Evolutionary conservation across 257 asterid species (phyloP), one percentile per base, ranked within the genome.

Genomic region (Salvia hispanica): DNA sequence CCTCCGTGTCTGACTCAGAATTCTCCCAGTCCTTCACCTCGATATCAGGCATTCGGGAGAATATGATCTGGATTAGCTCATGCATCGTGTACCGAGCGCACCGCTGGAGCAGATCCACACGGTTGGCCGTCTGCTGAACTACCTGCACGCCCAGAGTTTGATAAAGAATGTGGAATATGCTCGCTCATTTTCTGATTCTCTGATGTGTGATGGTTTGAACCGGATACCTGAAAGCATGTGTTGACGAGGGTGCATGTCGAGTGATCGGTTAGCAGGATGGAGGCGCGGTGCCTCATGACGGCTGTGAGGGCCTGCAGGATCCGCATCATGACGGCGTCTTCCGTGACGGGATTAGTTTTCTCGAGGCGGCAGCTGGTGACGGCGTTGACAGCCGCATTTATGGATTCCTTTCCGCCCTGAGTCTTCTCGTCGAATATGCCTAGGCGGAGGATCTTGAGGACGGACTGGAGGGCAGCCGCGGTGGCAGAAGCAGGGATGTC

Each of bases 1-100:
- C 97, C 72, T 94, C 99, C 0, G 91, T 83, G 44, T 93, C 99
- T 0, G 99, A 93, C 52, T 90, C 99, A 0, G 95, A 84, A 42
- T 85, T 81, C 76, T 93, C 97, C 92, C 90, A 84, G 9, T 88
- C 96, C 42, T 70, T 79, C 62, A 81, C 92, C 70, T 90, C 96
- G 18, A 93, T 78, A 3, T 88, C 97, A 0, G 99, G 96, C 58
- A 93, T 39, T 16, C 99, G 71, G 4, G 76, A 77, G 53, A 77
- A 93, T 39, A 93, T 83, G 0, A 84, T 85, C 78, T 88, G 95
- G 16, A 90, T 82, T 3, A 93, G 81, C 70, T 93, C 99, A 60
- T 88, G 91, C 99, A 93, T 90, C 3, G 95, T 76, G 85, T 81
- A 76, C 77, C 94, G 75, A 0, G 96, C 97, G n/a, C 83, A 85